phyloP scores from a whole-genome alignment of 352 stramenopile species.

The Globisporangium acanthophoron region DNA sequence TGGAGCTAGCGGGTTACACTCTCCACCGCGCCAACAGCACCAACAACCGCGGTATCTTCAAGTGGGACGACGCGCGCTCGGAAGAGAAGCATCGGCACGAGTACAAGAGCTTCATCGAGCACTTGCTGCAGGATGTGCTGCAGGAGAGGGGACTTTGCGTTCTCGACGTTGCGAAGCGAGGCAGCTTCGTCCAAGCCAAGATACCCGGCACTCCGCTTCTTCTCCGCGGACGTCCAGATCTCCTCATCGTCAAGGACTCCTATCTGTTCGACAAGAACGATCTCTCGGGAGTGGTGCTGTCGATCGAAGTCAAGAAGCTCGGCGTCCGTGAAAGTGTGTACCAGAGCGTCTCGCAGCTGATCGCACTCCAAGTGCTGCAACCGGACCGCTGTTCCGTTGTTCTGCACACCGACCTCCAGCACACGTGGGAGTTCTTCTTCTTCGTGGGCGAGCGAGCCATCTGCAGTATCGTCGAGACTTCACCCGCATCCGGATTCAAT shows the following conservation, averaged over 20 bases:
- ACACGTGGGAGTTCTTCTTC: not conserved
- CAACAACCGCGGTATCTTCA: not conserved
- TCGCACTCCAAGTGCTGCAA: not conserved
- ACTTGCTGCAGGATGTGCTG: not conserved
- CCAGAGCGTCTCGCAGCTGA: not conserved
- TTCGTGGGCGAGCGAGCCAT: not conserved
- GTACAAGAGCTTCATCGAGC: not conserved
- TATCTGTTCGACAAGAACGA: too few relatives aligned
- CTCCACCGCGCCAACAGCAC: not conserved
- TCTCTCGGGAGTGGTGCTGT: not conserved
- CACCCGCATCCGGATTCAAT: not conserved
- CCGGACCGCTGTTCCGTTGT: not conserved
- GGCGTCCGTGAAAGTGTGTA: not conserved
- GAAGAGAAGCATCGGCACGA: not conserved
- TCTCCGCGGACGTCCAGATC: not conserved
- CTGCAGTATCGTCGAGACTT: not conserved
- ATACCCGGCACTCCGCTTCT: not conserved
- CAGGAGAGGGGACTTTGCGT: not conserved
- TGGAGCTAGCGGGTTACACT: not conserved
- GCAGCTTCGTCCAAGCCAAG: not conserved
- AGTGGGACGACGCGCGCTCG: not conserved
- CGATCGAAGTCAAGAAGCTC: not conserved
- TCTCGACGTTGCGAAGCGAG: not conserved
- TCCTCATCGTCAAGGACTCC: not conserved
- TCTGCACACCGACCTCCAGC: not conserved